Evolutionary conservation across 129 eudicot species (phyloP).

Genomic region (Artemisia tridentata): DNA sequence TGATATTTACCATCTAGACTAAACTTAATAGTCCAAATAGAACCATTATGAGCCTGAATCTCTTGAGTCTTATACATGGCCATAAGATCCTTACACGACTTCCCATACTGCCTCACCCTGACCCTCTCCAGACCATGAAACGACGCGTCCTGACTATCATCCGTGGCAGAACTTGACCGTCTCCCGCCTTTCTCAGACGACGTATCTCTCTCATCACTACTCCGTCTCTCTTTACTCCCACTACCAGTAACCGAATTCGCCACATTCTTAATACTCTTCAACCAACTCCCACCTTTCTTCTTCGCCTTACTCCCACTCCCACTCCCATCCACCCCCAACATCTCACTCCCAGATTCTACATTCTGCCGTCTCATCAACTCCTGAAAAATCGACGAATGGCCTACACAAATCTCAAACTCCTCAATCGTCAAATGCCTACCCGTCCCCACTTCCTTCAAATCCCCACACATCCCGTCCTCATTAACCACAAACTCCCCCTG

Average conservation of each 20-base stretch:
- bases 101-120: conserved; percentile 80
- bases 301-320: conserved; percentile 59
- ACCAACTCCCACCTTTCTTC: conserved; percentile 71
- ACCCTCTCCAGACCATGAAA: conserved; percentile 91
- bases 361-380: conserved; percentile 95
- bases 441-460: conserved; percentile 79
- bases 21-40: conserved; percentile 88
- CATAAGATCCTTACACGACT: conserved; percentile 76
- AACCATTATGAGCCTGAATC: conserved; percentile 88
- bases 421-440: conserved; percentile 92
- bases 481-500: conserved; percentile 94
- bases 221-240: conserved; percentile 74
- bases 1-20: conserved; percentile 91
- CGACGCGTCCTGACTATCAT: conserved; percentile 90
- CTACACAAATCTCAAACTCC: conserved; percentile 87
- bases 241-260: conserved; percentile 65
- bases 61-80: conserved; percentile 82
- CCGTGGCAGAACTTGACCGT: conserved; percentile 93
- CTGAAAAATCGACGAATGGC: conserved; percentile 92
- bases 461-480: conserved; percentile 79
- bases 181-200: conserved; percentile 95
- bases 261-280: conserved; percentile 73
- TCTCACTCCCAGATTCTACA: conserved; percentile 64
- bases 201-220: conserved; percentile 93
- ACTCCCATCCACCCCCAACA: conserved; percentile 35